phyloP scores from a whole-genome alignment of 176 grass and related monocot genomes.

The Hsuehochloa calcarea region DNA sequence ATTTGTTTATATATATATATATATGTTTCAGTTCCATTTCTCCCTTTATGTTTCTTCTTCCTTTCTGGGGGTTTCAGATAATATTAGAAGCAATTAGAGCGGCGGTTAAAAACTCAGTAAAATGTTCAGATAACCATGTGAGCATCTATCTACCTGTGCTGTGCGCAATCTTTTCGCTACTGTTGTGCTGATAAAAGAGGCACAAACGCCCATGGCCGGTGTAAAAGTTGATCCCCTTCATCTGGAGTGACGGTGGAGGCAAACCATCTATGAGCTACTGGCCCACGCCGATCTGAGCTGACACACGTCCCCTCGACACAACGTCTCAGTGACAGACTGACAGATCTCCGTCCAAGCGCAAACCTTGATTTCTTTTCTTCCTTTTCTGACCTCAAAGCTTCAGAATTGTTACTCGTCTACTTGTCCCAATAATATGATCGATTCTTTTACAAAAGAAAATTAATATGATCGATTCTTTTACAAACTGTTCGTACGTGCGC shows the following conservation, averaged over 20 bases:
- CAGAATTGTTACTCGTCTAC: background rate
- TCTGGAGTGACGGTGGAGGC: background rate
- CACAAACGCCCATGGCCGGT: background rate
- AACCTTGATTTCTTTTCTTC: too few relatives aligned
- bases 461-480: too few relatives aligned
- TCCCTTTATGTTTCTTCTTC: background rate
- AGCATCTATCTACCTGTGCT: background rate
- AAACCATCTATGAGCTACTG: background rate
- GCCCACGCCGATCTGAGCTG: background rate
- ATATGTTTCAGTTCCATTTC: background rate
- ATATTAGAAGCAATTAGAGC: background rate
- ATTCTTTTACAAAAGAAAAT: too few relatives aligned
- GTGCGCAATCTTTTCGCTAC: background rate
- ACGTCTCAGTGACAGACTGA: background rate
- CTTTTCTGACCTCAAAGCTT: background rate
- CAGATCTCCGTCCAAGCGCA: background rate
- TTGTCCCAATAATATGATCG: background rate
- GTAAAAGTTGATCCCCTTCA: background rate
- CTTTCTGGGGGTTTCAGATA: background rate
- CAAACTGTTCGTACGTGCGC: slow-evolving; percentile 24
- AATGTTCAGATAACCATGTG: background rate
- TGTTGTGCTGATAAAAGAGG: background rate
- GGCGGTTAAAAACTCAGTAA: background rate
- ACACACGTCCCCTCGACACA: background rate
- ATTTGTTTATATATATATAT: background rate